phyloP scores from a whole-genome alignment of 1,284 basidiomycete species.

The Kwoniella shivajii region DNA sequence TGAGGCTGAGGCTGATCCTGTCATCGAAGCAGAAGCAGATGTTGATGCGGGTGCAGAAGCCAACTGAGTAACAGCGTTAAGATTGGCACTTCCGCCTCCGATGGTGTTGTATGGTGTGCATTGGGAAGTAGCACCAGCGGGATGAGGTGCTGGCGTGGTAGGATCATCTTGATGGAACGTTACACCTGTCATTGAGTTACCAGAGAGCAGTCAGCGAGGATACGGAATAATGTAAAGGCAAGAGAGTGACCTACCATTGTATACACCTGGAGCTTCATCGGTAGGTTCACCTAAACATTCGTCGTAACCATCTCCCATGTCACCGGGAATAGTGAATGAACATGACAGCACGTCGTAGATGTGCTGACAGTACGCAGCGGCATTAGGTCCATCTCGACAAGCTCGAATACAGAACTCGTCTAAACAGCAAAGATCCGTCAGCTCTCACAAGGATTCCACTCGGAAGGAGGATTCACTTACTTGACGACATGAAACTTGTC shows the following conservation, averaged over 20 bases:
- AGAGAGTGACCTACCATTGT: no score
- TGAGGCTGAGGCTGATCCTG: conserved; percentile 6
- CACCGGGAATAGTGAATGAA: conserved; percentile 69
- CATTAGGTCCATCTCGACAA: conserved; percentile 63
- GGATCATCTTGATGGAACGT: conserved; percentile 65
- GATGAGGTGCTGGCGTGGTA: conserved; percentile 64
- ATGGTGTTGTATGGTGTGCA: conserved; percentile 54
- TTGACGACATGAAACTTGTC: conserved; percentile 44
- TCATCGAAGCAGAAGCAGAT: conserved; percentile 16
- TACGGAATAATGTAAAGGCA: no score
- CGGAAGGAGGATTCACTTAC: conserved; percentile 7
- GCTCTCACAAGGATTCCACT: neutral
- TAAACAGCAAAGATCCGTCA: neutral
- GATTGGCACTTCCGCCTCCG: conserved; percentile 31
- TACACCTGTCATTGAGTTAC: no score
- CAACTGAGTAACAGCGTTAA: conserved; percentile 15
- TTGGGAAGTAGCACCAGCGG: conserved; percentile 61
- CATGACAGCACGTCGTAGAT: conserved; percentile 64
- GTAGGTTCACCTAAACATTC: conserved; percentile 38
- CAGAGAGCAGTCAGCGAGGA: no score
- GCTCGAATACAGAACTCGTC: conserved; percentile 72
- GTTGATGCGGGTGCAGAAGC: conserved; percentile 18
- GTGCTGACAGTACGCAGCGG: conserved; percentile 66
- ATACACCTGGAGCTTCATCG: conserved; percentile 63
- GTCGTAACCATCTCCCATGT: conserved; percentile 55